Percentiles rank a stretch among this genome's conserved stretches.
phyloP scores from a whole-genome alignment of 225 moss, liverwort and hornwort species.

The Anthoceros angustus region DNA sequence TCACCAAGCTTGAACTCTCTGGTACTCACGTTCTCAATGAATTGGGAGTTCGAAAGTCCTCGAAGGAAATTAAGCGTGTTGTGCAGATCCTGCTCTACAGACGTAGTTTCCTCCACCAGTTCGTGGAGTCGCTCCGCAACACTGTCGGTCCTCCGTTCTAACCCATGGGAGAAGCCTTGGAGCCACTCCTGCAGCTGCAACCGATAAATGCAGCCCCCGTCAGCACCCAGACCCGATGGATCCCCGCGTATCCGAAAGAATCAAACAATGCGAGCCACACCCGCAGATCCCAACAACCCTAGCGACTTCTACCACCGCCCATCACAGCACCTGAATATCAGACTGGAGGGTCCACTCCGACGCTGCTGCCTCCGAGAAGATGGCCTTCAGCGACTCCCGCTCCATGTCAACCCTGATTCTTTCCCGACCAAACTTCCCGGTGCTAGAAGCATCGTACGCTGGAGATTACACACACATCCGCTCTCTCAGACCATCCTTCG shows the following conservation, averaged over 20 bases:
- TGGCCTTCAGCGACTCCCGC: not conserved
- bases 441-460: too few species aligned
- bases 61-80: slow-evolving; percentile 79
- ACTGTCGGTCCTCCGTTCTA: slow-evolving; percentile 49
- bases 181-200: slow-evolving; percentile 73
- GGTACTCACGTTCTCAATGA: slow-evolving; percentile 69
- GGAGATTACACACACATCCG: too few species aligned
- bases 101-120: slow-evolving; percentile 41
- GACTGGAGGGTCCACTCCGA: not conserved
- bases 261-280: not conserved
- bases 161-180: slow-evolving; percentile 44
- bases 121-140: slow-evolving; percentile 55
- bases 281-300: not conserved
- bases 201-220: not conserved
- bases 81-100: slow-evolving; percentile 56
- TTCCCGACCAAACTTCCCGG: too few species aligned
- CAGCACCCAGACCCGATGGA: not conserved
- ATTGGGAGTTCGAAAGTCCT: slow-evolving; percentile 70
- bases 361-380: not conserved
- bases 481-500: too few species aligned
- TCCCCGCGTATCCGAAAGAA: not conserved
- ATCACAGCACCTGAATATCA: not conserved
- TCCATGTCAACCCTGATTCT: not conserved
- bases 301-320: too few species aligned
- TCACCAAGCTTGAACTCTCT: not conserved